Conservation (phyloP, 305 asterid genomes). For the Fraxinus baroniana region DNA sequence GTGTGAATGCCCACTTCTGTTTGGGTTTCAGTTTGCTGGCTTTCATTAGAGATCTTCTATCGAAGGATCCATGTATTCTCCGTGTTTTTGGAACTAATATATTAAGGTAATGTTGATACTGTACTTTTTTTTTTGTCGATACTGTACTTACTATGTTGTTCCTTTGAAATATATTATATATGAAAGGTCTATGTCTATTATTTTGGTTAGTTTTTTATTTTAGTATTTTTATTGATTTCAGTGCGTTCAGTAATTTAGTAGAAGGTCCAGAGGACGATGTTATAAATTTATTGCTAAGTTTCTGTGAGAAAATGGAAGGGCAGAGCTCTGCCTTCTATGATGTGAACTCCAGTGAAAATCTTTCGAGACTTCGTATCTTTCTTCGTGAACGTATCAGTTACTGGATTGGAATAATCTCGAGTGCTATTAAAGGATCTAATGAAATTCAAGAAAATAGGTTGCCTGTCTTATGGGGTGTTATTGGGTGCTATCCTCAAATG, state of each 20-base stretch:
- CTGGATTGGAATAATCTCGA: conserved; percentile 53
- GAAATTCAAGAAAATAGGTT: conserved; percentile 45
- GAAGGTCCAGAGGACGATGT: conserved; percentile 59
- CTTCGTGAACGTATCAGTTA: conserved; percentile 40
- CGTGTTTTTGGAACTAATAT: conserved; percentile 53
- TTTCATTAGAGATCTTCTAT: conserved; percentile 60
- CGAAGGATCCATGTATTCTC: conserved; percentile 49
- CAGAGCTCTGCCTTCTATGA: conserved; percentile 42
- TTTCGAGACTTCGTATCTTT: conserved; percentile 41
- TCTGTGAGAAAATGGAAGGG: conserved; percentile 62
- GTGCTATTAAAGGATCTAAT: conserved; percentile 34
- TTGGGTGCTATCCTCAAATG: conserved; percentile 63
- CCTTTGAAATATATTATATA: conserved; percentile 6
- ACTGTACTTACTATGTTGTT: conserved; percentile 17
- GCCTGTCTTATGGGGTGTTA: conserved; percentile 81
- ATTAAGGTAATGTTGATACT: conserved; percentile 49
- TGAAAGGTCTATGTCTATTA: conserved; percentile 6
- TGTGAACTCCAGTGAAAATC: conserved; percentile 40
- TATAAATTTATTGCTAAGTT: conserved; percentile 54
- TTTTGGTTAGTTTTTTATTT: conserved; percentile 14
- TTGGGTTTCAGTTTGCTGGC: conserved; percentile 58
- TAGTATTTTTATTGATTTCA: conserved; percentile 45
- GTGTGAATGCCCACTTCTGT: conserved; percentile 26
- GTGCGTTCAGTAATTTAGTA: conserved; percentile 68
- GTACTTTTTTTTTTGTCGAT: not conserved